Percentiles rank a stretch among this genome's conserved stretches.
phyloP scores from a whole-genome alignment of 2,329 filamentous ascomycete species.

The Pseudogymnoascus sp. region DNA sequence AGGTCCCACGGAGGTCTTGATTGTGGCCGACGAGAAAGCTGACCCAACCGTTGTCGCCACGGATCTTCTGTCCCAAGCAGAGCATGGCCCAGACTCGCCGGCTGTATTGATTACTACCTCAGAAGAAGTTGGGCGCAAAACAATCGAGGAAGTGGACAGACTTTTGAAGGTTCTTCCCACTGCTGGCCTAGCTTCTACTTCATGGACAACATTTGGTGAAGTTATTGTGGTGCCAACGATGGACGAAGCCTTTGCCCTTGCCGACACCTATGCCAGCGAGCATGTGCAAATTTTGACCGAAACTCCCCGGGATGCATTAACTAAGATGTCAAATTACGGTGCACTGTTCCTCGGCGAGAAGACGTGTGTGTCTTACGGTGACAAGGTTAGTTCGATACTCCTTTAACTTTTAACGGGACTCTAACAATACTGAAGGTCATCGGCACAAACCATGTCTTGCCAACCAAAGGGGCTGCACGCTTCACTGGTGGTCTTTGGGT shows the following conservation, averaged over 20 bases:
- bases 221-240: slow-evolving; percentile 36
- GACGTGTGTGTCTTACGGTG: slow-evolving; percentile 46
- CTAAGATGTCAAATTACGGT: slow-evolving; percentile 45
- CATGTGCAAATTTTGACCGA: slow-evolving; percentile 45
- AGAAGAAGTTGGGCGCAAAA: no score
- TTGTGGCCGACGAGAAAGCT: slow-evolving; percentile 41
- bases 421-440: slow-evolving; percentile 34
- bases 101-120: slow-evolving; percentile 41
- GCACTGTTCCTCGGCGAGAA: slow-evolving; percentile 43
- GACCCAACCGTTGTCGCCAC: slow-evolving; percentile 39
- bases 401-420: no score
- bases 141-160: no score
- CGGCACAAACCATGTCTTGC: slow-evolving; percentile 47
- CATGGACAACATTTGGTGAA: slow-evolving; percentile 32
- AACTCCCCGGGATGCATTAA: slow-evolving; percentile 39
- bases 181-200: no score
- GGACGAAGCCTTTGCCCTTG: slow-evolving; percentile 37
- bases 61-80: slow-evolving; percentile 41
- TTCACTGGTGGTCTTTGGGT: slow-evolving; percentile 49
- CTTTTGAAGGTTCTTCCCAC: no score
- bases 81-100: slow-evolving; percentile 45
- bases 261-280: slow-evolving; percentile 42
- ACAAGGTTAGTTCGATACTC: slow-evolving; percentile 34
- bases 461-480: slow-evolving; percentile 39
- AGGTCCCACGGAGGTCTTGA: slow-evolving; percentile 45